Evolutionary conservation across 1,139 yeast species (phyloP).

Genomic region (Scheffersomyces quercinus): DNA sequence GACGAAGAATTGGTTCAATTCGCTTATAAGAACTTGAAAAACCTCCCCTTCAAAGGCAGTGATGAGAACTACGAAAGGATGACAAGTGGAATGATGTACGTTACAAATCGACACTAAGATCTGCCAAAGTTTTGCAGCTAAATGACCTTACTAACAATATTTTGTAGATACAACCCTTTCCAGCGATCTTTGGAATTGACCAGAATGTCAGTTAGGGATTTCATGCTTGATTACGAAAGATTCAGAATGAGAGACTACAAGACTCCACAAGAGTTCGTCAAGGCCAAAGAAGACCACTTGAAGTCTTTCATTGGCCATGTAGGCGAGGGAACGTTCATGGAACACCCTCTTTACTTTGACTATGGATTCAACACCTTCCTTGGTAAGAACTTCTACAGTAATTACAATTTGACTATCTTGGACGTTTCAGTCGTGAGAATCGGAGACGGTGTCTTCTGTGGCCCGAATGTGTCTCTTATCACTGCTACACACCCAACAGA

Average conservation of each 20-base stretch:
- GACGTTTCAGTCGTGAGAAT: background rate
- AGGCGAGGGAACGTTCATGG: background rate
- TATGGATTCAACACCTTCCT: background rate
- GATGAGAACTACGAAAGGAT: background rate
- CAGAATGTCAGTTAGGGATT: background rate
- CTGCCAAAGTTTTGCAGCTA: background rate
- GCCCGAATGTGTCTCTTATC: background rate
- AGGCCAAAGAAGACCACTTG: slow-evolving; percentile 1
- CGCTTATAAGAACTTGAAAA: background rate
- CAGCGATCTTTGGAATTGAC: background rate
- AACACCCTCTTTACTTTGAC: background rate
- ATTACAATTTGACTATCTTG: background rate
- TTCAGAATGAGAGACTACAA: slow-evolving; percentile 1
- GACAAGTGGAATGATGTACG: background rate
- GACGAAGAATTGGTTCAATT: background rate
- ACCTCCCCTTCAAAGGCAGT: background rate
- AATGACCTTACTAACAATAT: background rate
- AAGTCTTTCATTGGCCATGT: background rate
- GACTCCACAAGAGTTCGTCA: background rate
- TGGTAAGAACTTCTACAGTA: background rate
- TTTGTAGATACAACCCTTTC: background rate
- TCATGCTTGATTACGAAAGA: background rate
- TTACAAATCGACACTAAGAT: background rate
- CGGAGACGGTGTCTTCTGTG: background rate
- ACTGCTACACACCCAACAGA: background rate